These are phyloP conservation scores for Stentor roeselii DNA, from an alignment of 73 alveolate species.

Conservation along the genomic window DNA sequence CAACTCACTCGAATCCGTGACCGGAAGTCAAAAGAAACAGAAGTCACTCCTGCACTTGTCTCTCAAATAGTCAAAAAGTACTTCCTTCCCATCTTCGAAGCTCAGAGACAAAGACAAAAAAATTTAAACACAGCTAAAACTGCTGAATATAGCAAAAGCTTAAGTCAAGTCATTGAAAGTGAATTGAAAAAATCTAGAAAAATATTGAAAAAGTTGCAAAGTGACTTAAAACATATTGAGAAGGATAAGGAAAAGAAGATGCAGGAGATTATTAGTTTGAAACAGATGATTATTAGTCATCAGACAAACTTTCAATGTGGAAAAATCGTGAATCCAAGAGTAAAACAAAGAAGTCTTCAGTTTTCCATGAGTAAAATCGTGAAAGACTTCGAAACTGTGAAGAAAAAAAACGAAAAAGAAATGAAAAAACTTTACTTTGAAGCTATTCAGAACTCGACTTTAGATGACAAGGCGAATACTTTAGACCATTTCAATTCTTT, in stretches of 20 bases:
- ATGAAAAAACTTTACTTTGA: neutral
- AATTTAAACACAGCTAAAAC: neutral
- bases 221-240: too few species aligned
- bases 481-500: slow-evolving; percentile 6
- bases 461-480: neutral
- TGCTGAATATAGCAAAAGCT: neutral
- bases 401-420: neutral
- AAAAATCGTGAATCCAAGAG: neutral
- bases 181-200: neutral
- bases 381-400: neutral
- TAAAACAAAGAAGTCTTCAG: neutral
- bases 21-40: neutral
- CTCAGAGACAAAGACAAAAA: neutral
- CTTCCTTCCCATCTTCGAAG: slow-evolving; percentile 21
- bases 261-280: neutral
- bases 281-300: neutral
- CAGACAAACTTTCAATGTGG: neutral
- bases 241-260: neutral
- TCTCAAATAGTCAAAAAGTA: slow-evolving; percentile 21
- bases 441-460: neutral
- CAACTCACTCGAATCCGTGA: too few species aligned
- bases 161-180: neutral
- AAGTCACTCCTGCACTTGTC: neutral
- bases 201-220: neutral
- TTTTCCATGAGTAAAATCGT: neutral